Base-by-base conservation (phyloP, 768 basidiomycete species). In the Hydnomerulius pinastri region DNA sequence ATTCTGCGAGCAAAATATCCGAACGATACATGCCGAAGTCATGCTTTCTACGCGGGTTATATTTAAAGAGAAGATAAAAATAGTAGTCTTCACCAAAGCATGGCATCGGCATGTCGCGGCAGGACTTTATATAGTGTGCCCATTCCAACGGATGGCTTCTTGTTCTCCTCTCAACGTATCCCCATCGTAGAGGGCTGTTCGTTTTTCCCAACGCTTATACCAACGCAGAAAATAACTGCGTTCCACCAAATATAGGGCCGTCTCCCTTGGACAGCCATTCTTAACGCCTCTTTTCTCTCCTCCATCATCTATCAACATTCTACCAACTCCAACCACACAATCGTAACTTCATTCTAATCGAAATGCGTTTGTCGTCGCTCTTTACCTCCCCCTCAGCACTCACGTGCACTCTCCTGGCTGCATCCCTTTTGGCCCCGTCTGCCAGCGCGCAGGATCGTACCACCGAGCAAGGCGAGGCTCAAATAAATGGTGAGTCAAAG, bases 381-480 rank as follows among this genome's bases (percentile, higher is more conserved):
- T 12, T 62, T 59, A 48, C 37, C 11, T 25, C 54, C 25, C 33
- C 28, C n/a, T 10, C 25, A 4, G 7, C 56, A 11, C 28, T 43
- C 28, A 29, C 23, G 9, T 48, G 46, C 37, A 23, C 39, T 46
- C 28, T 61, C 30, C 37, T 51, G 8, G 33, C 47, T 4, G 12
- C 41, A 4, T 33, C 55, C 28, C 29, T 59, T 39, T 39, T 51
- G 18, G 44, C 41, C 23, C 27, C 21, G 15, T 18, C 48, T 6
- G 48, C 25, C 18, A 10, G 23, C 6, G 62, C 67, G 4, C 61
- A 65, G 40, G 65, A 70, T 43, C 70, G 69, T 33, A 62, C 71
- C 1, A 61, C 67, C 1, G 72, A 73, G 43, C 62, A 63, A 11
- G 66, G 62, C 17, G 76, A 73, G 53, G 69, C 70, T 0, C 55